Conservation (phyloP, 1,284 basidiomycete genomes). For the Boletus sp. region DNA sequence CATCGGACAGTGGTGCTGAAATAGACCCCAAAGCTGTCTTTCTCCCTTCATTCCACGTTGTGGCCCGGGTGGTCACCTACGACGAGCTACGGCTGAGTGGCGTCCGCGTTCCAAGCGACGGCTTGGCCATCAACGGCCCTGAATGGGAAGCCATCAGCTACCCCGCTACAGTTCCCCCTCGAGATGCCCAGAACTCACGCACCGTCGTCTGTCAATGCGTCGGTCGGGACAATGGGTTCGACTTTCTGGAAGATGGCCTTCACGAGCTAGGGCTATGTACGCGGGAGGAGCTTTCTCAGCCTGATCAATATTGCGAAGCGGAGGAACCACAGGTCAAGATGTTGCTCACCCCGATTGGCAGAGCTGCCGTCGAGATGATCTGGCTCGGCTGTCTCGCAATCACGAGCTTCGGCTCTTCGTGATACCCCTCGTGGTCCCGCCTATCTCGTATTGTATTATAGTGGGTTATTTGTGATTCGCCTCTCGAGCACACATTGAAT, state of each 20-base stretch:
- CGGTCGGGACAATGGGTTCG: slow-evolving; percentile 64
- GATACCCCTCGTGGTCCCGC: slow-evolving; percentile 6
- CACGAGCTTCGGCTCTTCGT: slow-evolving; percentile 58
- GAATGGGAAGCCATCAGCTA: slow-evolving; percentile 56
- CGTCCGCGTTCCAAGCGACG: slow-evolving; percentile 71
- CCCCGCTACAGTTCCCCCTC: slow-evolving; percentile 6
- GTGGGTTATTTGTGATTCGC: slow-evolving; percentile 8
- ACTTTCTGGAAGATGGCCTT: slow-evolving; percentile 72
- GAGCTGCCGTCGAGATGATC: slow-evolving; percentile 78
- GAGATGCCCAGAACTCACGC: slow-evolving; percentile 27
- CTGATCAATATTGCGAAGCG: slow-evolving; percentile 38
- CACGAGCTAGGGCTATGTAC: slow-evolving; percentile 65
- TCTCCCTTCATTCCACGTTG: slow-evolving; percentile 64
- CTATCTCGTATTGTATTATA: slow-evolving; percentile 19
- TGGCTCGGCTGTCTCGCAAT: slow-evolving; percentile 80
- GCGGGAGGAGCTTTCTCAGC: slow-evolving; percentile 24
- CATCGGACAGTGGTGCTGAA: slow-evolving; percentile 43
- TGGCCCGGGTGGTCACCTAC: slow-evolving; percentile 68
- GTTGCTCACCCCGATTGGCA: slow-evolving; percentile 68
- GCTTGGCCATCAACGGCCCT: slow-evolving; percentile 65
- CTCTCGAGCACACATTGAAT: slow-evolving; percentile 9
- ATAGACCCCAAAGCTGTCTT: slow-evolving; percentile 50
- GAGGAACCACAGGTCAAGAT: slow-evolving; percentile 43
- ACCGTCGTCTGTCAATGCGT: slow-evolving; percentile 65
- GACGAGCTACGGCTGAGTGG: slow-evolving; percentile 69